Evolutionary conservation across 305 asterid species (phyloP), one percentile per base, ranked within the genome.

Genomic region (Euphrasia arctica): DNA sequence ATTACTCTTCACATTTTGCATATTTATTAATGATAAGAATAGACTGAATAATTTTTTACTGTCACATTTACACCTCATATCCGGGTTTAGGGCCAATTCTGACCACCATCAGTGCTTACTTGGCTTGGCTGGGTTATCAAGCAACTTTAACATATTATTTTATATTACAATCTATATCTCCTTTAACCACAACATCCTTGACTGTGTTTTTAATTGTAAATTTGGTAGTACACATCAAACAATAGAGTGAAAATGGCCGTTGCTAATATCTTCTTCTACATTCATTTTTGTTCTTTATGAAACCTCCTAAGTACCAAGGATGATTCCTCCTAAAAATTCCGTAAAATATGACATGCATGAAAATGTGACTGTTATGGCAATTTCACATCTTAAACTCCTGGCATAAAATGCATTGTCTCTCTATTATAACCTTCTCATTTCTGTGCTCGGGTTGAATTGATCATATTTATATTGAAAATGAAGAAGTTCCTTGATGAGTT

Each of bases 281-380:
- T 54, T 54, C 14, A 3, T 54, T 54, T 49, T 54, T 54, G 36
- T 11, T 54, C 59, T 54, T 54, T 54, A 22, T 25, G 39, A 54
- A 54, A 25, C 59, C 32, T 22, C 59, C 14, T 11, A 54, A 3
- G 59, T 54, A 25, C 34, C 6, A 28, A 54, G 59, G 32, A 45
- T 45, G 6, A 5, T 45, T 45, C 12, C 15, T 45, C 12, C 51
- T 45, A 45, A 3, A 45, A 2, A 10, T 5, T 25, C 32, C 0
- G 36, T 50, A 10, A 54, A 28, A 54, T 32, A 36, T 54, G 9
- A 54, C 27, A 22, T 54, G 34, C 36, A 4, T 22, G 22, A 54
- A 49, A 54, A 11, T 54, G 59, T 54, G 34, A 32, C 10, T 54
- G 59, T 25, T 54, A 51, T 54, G 59, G 59, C 5, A 25, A 22